phyloP scores from a whole-genome alignment of 306 rosid species.

The barrel medic (Medicago truncatula) region DNA sequence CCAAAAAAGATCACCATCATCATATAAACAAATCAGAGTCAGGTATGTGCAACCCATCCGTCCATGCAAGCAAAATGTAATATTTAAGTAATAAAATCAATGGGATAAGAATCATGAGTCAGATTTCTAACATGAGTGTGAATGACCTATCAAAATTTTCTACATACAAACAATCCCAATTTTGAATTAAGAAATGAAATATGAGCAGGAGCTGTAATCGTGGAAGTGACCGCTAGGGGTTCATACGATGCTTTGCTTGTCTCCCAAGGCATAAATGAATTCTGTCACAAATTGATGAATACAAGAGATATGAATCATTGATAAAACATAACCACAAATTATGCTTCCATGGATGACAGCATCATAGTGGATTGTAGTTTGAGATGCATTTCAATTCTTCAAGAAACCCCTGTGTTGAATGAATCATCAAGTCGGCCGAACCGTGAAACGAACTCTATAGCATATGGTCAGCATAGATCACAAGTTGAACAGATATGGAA shows the following conservation, averaged over 20 bases:
- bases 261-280: constrained; percentile 56
- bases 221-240: constrained; percentile 43
- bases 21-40: neutral
- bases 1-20: neutral
- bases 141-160: constrained; percentile 51
- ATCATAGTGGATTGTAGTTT: constrained; percentile 37
- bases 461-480: constrained; percentile 43
- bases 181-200: constrained; percentile 38
- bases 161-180: constrained; percentile 51
- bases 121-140: constrained; percentile 42
- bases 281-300: constrained; percentile 44
- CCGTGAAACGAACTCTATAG: constrained; percentile 42
- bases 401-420: constrained; percentile 37
- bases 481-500: constrained; percentile 43
- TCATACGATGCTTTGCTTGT: constrained; percentile 50
- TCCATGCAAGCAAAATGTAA: constrained; percentile 31
- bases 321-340: constrained; percentile 46
- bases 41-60: constrained; percentile 2
- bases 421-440: constrained; percentile 38
- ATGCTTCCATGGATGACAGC: constrained; percentile 42
- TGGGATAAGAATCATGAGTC: constrained; percentile 41
- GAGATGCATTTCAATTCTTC: constrained; percentile 23
- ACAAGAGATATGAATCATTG: constrained; percentile 39
- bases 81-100: constrained; percentile 39
- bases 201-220: constrained; percentile 29